Evolutionary conservation across 192 early-diverging fungal genomes (phyloP).

Genomic region (Geranomyces michiganensis): DNA sequence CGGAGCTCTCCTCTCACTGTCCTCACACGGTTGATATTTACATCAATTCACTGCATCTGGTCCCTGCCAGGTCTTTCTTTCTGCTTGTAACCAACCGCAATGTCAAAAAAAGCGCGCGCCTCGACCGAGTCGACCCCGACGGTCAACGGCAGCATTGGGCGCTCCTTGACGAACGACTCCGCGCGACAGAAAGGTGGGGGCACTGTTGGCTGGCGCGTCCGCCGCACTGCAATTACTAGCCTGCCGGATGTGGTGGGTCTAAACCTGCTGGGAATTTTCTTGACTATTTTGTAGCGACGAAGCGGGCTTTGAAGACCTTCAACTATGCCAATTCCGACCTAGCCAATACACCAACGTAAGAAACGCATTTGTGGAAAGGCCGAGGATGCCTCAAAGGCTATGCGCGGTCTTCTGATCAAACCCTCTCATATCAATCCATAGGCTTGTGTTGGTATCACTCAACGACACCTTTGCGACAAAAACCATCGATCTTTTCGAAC

Average conservation of each 20-base stretch:
- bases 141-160: slow-evolving; percentile 10
- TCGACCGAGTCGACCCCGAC: background rate
- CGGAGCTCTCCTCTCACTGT: too few species aligned
- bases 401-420: background rate
- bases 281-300: slow-evolving; percentile 16
- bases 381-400: background rate
- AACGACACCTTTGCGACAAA: slow-evolving; percentile 35
- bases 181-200: slow-evolving; percentile 10
- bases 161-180: background rate
- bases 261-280: background rate
- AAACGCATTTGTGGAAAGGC: background rate
- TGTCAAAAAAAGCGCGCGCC: slow-evolving; percentile 6
- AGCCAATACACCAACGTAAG: slow-evolving; percentile 34
- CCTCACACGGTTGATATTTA: too few species aligned
- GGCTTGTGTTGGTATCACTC: slow-evolving; percentile 31
- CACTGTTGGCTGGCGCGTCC: too few species aligned
- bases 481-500: slow-evolving; percentile 55
- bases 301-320: slow-evolving; percentile 37
- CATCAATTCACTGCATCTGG: too few species aligned
- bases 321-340: slow-evolving; percentile 26
- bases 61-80: too few species aligned
- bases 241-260: background rate
- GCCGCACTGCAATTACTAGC: too few species aligned
- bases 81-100: background rate
- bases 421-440: background rate